Base-by-base conservation (phyloP, 1,139 yeast genomes). In the Debaryomycetaceae sp. region DNA sequence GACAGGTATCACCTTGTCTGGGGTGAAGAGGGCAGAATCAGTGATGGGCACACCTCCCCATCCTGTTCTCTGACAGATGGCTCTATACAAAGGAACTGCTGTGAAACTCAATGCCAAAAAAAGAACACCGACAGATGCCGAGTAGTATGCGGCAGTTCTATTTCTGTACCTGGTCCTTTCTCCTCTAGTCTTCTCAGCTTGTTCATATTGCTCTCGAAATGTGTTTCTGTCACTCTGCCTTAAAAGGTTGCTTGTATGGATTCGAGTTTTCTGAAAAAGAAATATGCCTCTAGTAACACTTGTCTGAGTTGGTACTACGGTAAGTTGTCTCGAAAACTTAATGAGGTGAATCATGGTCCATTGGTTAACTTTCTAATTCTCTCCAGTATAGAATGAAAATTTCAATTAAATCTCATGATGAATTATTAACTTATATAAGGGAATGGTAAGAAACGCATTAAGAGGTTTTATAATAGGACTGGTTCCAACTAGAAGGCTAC, bases 41-140 rank as follows among this genome's bases (percentile, higher is more conserved):
- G 97, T 90, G 54, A 91, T 86, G 13, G 99, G 98, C 8, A 84
- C 82, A 40, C 99, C 99, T 42, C 93, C 97, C 79, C 87, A 93
- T 0, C 99, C 99, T 1, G 97, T 91, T 66, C 96, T 80, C 57
- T 91, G 89, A 71, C 99, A 95, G 39, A 95, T 76, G 20, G 93
- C 91, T 53, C 97, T 72, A 63, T 95, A 95, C 20, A 95, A 68
- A 3, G 99, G 98, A 8, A 95, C 99, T 1, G 97, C 89, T 8
- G 93, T 87, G 65, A 90, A 93, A 0, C 96, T 78, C 22, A 93
- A 70, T 0, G 97, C 93, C 39, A 89, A 68, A 49, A 89, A 88
- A 7, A 83, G 69, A 27, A 93, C 69, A 11, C 84, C 84, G 37
- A 89, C 70, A 24, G 96, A 83, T 1, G 84, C 70, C 1, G 93